Conservation (phyloP, 768 basidiomycete genomes). For the Coprinellus micaceus region DNA sequence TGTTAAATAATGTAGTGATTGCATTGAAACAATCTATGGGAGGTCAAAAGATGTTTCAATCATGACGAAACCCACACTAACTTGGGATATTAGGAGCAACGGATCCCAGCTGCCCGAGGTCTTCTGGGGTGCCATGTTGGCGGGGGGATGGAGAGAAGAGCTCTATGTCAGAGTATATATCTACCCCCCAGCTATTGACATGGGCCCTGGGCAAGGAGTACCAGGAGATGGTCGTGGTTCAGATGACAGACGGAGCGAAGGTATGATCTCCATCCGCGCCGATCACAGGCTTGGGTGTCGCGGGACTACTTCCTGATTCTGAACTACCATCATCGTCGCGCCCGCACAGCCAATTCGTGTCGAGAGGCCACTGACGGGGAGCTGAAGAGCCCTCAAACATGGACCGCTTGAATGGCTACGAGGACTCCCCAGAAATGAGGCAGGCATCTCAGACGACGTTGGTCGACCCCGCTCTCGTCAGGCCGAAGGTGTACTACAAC, state of each 20-base stretch:
- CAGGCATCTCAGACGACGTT: slow-evolving; percentile 15
- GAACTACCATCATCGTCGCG: no score
- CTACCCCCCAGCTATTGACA: no score
- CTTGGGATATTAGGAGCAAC: slow-evolving; percentile 82
- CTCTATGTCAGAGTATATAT: background rate
- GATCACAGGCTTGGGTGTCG: no score
- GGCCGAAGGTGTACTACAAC: slow-evolving; percentile 53
- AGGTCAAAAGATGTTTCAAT: slow-evolving; percentile 1
- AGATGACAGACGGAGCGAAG: no score
- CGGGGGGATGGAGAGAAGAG: background rate
- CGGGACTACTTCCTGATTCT: no score
- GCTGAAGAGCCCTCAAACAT: no score
- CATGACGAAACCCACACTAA: slow-evolving; percentile 22
- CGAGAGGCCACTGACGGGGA: no score
- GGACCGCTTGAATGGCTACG: background rate
- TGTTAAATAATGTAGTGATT: slow-evolving; percentile 91
- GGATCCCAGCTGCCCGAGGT: slow-evolving; percentile 78
- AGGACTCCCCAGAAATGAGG: slow-evolving; percentile 18
- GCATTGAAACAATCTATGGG: slow-evolving; percentile 83
- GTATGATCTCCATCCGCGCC: no score
- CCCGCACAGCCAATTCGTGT: no score
- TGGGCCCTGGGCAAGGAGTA: no score
- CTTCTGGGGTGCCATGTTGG: slow-evolving; percentile 35
- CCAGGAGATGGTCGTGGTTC: no score
- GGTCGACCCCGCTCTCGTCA: slow-evolving; percentile 21